Conservation (phyloP, 2,329 filamentous ascomycete genomes). For the Clonostachys chloroleuca region DNA sequence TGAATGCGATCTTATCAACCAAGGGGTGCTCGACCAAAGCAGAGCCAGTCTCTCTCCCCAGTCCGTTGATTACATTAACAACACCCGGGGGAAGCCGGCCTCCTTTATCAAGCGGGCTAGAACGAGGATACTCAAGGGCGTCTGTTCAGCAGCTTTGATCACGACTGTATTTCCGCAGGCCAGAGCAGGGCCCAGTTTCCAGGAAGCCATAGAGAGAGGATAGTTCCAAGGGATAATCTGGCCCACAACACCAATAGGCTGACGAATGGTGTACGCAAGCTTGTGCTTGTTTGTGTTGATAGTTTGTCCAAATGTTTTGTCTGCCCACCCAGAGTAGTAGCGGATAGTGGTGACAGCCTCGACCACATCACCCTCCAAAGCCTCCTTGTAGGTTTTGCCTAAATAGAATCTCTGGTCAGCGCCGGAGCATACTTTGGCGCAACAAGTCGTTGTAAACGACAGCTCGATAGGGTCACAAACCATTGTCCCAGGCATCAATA, state of each 20-base stretch:
- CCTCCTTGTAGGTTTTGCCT: conserved; percentile 45
- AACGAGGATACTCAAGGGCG: conserved; percentile 61
- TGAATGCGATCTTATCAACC: conserved; percentile 75
- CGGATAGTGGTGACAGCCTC: conserved; percentile 67
- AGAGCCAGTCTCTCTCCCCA: conserved; percentile 71
- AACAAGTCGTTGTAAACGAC: too few species aligned
- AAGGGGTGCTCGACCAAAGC: conserved; percentile 69
- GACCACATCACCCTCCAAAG: conserved; percentile 61
- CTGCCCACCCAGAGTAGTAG: conserved; percentile 77
- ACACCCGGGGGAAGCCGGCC: conserved; percentile 70
- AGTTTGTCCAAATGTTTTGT: conserved; percentile 62
- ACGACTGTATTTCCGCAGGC: conserved; percentile 66
- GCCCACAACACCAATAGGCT: conserved; percentile 73
- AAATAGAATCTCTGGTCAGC: too few species aligned
- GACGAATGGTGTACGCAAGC: conserved; percentile 76
- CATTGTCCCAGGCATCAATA: conserved; percentile 85
- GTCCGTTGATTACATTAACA: conserved; percentile 68
- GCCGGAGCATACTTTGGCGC: too few species aligned
- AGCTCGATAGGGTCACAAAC: conserved; percentile 58
- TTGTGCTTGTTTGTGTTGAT: conserved; percentile 73
- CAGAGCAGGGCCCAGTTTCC: conserved; percentile 72
- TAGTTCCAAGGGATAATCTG: conserved; percentile 87
- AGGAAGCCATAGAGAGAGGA: conserved; percentile 69
- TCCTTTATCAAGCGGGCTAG: conserved; percentile 62
- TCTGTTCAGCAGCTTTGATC: conserved; percentile 70